Conservation (phyloP, 768 basidiomycete species). For the Gymnopilus junonius region DNA sequence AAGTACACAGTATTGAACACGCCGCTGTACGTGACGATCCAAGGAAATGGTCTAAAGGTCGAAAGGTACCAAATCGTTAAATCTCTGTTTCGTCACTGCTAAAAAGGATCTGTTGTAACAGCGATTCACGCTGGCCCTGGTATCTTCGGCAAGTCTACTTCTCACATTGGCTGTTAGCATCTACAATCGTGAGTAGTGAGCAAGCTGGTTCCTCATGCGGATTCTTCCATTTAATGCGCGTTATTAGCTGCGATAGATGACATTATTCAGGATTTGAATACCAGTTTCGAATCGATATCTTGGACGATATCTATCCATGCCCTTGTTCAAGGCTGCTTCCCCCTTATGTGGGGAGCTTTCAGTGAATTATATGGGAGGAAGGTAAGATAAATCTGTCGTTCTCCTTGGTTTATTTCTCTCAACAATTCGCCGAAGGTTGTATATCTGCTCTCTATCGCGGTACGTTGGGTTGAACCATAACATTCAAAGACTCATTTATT, state of each 20-base stretch:
- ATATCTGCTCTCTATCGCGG: background rate
- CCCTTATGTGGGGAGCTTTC: background rate
- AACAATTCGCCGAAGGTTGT: background rate
- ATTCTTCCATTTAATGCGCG: background rate
- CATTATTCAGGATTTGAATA: conserved; percentile 10
- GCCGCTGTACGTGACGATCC: background rate
- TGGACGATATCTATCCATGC: conserved; percentile 14
- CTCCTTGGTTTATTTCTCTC: background rate
- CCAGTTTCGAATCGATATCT: conserved; percentile 6
- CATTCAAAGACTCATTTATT: background rate
- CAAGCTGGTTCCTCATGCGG: background rate
- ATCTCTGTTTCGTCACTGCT: background rate
- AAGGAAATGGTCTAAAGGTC: background rate
- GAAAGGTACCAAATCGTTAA: background rate
- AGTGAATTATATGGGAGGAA: background rate
- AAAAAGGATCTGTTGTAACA: background rate
- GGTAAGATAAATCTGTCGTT: background rate
- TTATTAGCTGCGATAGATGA: conserved; percentile 7
- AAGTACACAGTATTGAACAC: background rate
- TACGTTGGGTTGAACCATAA: background rate
- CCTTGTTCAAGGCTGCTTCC: background rate
- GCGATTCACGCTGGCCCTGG: conserved; percentile 12
- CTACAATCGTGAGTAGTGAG: conserved; percentile 16
- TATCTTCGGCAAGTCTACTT: conserved; percentile 11
- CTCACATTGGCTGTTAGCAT: conserved; percentile 13